These are phyloP conservation scores for Apophysomyces variabilis DNA, from an alignment of 371 early-diverging fungal genomes.

Conservation along the genomic window DNA sequence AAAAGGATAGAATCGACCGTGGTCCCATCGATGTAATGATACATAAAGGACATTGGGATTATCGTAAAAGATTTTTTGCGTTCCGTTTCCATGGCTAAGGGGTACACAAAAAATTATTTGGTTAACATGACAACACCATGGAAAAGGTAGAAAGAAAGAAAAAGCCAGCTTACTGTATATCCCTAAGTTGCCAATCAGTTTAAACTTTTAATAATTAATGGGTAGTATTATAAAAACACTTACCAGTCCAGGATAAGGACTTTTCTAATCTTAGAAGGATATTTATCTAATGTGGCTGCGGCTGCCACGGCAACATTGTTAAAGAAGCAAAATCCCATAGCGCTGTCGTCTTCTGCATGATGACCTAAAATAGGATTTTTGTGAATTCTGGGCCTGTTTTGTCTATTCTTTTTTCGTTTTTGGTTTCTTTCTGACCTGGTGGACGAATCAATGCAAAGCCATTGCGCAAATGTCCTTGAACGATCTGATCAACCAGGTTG, in stretches of 20 bases:
- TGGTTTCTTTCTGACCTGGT: constrained; percentile 45
- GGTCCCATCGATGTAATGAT: constrained; percentile 70
- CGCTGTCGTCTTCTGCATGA: constrained; percentile 69
- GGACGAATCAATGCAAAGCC: constrained; percentile 72
- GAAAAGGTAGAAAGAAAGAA: background rate
- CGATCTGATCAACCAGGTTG: constrained; percentile 54
- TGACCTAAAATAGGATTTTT: constrained; percentile 41
- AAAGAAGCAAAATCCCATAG: constrained; percentile 75
- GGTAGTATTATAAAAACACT: background rate
- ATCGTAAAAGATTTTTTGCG: constrained; percentile 68
- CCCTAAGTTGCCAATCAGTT: constrained; percentile 41
- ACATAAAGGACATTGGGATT: constrained; percentile 71
- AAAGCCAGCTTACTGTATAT: constrained; percentile 60
- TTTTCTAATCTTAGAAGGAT: constrained; percentile 53
- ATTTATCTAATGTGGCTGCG: constrained; percentile 50
- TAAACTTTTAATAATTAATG: background rate
- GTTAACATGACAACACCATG: background rate
- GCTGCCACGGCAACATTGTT: constrained; percentile 75
- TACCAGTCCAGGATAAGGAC: constrained; percentile 68
- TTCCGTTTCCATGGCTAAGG: constrained; percentile 67
- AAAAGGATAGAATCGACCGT: constrained; percentile 66
- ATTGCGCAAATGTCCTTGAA: constrained; percentile 60
- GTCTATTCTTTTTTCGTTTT: constrained; percentile 2
- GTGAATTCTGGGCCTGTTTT: background rate
- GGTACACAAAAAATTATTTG: background rate